Base-by-base conservation (phyloP, 495 filamentous ascomycete species). In the Podospora sp. region DNA sequence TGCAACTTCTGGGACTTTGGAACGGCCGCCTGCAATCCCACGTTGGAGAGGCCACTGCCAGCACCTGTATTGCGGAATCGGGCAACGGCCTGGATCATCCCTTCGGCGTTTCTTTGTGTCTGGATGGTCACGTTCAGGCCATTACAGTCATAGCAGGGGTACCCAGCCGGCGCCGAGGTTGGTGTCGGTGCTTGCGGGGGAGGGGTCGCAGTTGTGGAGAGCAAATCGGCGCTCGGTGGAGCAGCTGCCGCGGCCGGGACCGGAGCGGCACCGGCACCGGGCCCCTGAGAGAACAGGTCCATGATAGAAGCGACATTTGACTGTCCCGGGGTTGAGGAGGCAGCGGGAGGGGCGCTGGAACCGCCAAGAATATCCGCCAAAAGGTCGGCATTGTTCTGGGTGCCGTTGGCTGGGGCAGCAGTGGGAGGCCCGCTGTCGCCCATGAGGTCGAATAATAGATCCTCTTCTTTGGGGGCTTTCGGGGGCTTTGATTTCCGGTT, bases 1-100 rank as follows among this genome's bases (percentile, higher is more conserved):
- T 96, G 92, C 67, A 99, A 76, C 72, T 92, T 94, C 78, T 98
- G 96, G 40, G 89, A 92, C 81, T 97, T 97, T 6, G 95, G 96
- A 67, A 98, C 95, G 5, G 95, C 95, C 56, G 94, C 96, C 77
- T 98, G 96, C 61, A 99, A 74, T 6, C 88, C 89, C 20, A 97
- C 91, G 36, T 80, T 85, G 18, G 87, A 83, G 56, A 98, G 83
- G n/a, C 78, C 73, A 27, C 81, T 81, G 60, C 85, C 86, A 9
- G 68, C 33, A 16, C 88, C 89, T 1, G 79, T 83, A 75, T 97
- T 98, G 16, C 84, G 83, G 85, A 99, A 97, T 6, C 91, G 87
- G 20, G 92, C 92, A 27, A 90, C 80, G 9, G 96, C 88, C 73
- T 96, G 92, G 18, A 92, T 83, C 6, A 82, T 83, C 33, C 86